Evolutionary conservation across 345 rosid species (phyloP).

Genomic region (Populus ilicifolia): DNA sequence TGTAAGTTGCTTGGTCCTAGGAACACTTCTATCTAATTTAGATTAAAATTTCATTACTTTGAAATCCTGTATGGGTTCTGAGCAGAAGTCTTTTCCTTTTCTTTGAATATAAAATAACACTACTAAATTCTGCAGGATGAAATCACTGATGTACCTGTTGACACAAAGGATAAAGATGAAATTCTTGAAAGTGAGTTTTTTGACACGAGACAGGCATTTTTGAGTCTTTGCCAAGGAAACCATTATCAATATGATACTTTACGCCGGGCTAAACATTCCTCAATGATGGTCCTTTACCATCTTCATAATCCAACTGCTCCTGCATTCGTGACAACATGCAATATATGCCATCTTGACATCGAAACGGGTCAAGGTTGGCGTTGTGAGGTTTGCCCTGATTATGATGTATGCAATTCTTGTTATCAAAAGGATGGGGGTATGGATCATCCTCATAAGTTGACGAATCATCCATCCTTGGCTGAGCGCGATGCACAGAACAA

Average conservation of each 20-base stretch:
- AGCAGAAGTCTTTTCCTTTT: background rate
- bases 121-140: conserved; percentile 48
- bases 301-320: conserved; percentile 99
- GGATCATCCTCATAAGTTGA: conserved; percentile 96
- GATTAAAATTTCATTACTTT: background rate
- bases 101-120: conserved; percentile 13
- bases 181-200: conserved; percentile 97
- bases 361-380: conserved; percentile 99
- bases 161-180: conserved; percentile 91
- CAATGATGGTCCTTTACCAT: conserved; percentile 99
- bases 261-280: conserved; percentile 97
- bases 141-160: conserved; percentile 62
- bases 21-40: background rate
- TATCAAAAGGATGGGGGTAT: conserved; percentile 70
- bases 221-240: conserved; percentile 98
- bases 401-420: conserved; percentile 87
- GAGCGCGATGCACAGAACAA: conserved; percentile 95
- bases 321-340: conserved; percentile 94
- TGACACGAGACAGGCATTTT: conserved; percentile 94
- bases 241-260: conserved; percentile 98
- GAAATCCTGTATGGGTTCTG: background rate
- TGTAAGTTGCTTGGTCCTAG: conserved; percentile 45
- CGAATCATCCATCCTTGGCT: conserved; percentile 78
- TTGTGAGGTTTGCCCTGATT: conserved; percentile 94
- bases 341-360: conserved; percentile 76